These are phyloP conservation scores for Fusarium pseudocircinatum DNA, from an alignment of 2,329 filamentous ascomycete species.

Conservation along the genomic window DNA sequence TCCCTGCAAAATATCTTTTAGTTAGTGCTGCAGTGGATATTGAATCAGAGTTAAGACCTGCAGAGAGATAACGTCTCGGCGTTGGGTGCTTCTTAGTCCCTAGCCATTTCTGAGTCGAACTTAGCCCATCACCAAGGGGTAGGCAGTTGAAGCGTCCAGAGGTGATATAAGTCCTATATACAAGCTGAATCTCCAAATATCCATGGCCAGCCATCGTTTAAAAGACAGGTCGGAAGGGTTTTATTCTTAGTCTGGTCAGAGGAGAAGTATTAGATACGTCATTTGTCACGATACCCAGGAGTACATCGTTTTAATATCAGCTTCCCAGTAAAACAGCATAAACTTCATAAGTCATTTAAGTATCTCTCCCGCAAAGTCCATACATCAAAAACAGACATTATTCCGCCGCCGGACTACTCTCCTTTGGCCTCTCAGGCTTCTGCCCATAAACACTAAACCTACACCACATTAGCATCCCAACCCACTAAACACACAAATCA, in stretches of 20 bases:
- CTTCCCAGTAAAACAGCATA: rapidly evolving
- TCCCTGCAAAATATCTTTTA: too few relatives aligned
- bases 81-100: rapidly evolving
- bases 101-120: rapidly evolving
- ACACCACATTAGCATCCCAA: not conserved
- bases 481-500: rapidly evolving
- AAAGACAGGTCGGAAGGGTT: too few relatives aligned
- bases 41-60: too few relatives aligned
- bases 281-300: rapidly evolving
- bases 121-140: rapidly evolving
- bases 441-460: slow-evolving; percentile 34
- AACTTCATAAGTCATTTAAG: not conserved
- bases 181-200: too few relatives aligned
- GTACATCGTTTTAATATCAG: rapidly evolving
- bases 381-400: rapidly evolving
- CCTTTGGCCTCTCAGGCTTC: not conserved
- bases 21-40: too few relatives aligned
- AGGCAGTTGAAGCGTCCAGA: rapidly evolving
- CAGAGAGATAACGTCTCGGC: too few relatives aligned
- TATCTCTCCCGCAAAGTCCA: rapidly evolving
- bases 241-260: too few relatives aligned
- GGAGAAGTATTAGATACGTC: rapidly evolving
- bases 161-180: too few relatives aligned
- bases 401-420: not conserved
- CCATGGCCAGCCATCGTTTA: too few relatives aligned